Percentiles rank a stretch among this genome's conserved stretches.
Conservation (phyloP, 257 asterid genomes). For the Penstemon newberryi region DNA sequence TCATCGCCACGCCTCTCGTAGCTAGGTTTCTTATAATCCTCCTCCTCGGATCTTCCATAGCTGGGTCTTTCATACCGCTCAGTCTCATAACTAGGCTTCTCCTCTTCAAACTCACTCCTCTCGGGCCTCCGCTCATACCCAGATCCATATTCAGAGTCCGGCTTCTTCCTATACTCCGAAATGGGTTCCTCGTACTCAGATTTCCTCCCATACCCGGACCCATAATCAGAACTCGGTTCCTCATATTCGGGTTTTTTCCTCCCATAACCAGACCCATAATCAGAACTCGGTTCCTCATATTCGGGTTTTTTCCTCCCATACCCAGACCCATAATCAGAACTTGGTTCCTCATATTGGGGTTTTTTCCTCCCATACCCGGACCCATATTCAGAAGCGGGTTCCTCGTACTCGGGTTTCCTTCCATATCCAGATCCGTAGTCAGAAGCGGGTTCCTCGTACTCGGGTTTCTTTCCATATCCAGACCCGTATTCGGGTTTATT, state of each 20-base stretch:
- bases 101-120: slow-evolving; percentile 33
- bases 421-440: slow-evolving; percentile 37
- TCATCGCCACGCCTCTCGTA: slow-evolving; percentile 55
- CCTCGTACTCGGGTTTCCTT: slow-evolving; percentile 26
- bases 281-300: slow-evolving; percentile 29
- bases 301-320: slow-evolving; percentile 32
- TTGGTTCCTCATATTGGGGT: slow-evolving; percentile 12
- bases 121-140: slow-evolving; percentile 35
- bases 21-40: slow-evolving; percentile 50
- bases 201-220: slow-evolving; percentile 39
- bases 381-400: slow-evolving; percentile 30
- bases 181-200: slow-evolving; percentile 28
- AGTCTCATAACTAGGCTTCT: slow-evolving; percentile 42
- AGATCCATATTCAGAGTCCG: slow-evolving; percentile 34
- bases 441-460: slow-evolving; percentile 29
- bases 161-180: slow-evolving; percentile 37
- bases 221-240: slow-evolving; percentile 28
- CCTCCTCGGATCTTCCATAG: slow-evolving; percentile 69
- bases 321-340: slow-evolving; percentile 37
- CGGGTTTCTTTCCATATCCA: slow-evolving; percentile 35
- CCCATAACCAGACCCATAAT: slow-evolving; percentile 36
- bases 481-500: slow-evolving; percentile 29
- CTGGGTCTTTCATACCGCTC: slow-evolving; percentile 50
- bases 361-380: slow-evolving; percentile 36
- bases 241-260: slow-evolving; percentile 30